Evolutionary conservation across 441 rosid genomes (phyloP), one percentile per base, ranked within the genome.

Genomic region (Gossypium davidsonii): DNA sequence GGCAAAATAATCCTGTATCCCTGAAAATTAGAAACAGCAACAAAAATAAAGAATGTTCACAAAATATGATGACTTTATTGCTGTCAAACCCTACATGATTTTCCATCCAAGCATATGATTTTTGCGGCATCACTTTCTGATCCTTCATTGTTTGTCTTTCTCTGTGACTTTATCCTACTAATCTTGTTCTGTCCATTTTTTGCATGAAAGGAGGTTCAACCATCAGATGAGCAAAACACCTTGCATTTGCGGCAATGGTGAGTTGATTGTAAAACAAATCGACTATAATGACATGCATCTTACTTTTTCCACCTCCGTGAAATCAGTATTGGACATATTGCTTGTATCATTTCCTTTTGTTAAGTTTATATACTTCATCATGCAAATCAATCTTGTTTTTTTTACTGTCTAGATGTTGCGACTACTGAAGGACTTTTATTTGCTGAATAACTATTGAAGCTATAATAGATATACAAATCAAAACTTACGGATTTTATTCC

Each of bases 231-330:
- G 76, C 65, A 82, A 0, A 82, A 81, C 52, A 68, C 76, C 62
- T 72, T 79, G 64, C 79, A 75, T 74, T 77, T 83, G 67, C 76
- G 25, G 72, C 75, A 79, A 58, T 61, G 87, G 94, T 90, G 73
- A 79, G 89, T 77, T 77, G 42, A 71, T 77, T 69, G 9, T 53
- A 8, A 53, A 18, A 58, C 46, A 0, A 42, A 28, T 15, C 18
- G n/a, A 28, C 39, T 39, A 37, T 37, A 77, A 57, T 62, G 28
- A 48, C 56, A 28, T 73, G 25, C 39, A 18, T 42, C 61, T 55
- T 65, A 18, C 52, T 65, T 14, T 18, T 18, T 10, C 34, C 10
- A 34, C 34, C 20, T 65, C 34, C 7, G 28, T 55, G 51, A 37
- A 11, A 56, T 31, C 4, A 17, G 12, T 31, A 57, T 67, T 20